Evolutionary conservation across 192 early-diverging fungal genomes (phyloP).

Genomic region (Umbelopsis sp.): DNA sequence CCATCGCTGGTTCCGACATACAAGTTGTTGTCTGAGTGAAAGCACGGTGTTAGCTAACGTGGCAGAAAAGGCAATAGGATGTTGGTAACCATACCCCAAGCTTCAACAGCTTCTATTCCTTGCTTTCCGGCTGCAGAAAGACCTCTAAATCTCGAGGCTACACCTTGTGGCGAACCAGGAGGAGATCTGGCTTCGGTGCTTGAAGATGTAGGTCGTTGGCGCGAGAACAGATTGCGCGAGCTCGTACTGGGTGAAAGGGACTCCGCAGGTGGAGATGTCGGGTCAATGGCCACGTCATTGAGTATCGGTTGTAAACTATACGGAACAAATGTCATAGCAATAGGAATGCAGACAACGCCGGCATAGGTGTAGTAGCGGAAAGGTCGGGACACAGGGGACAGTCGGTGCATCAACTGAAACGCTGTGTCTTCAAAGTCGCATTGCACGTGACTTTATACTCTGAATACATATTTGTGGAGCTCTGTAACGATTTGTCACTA

Average conservation of each 20-base stretch:
- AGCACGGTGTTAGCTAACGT: neutral
- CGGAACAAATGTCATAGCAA: slow-evolving; percentile 44
- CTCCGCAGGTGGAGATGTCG: slow-evolving; percentile 21
- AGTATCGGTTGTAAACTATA: slow-evolving; percentile 57
- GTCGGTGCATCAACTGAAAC: neutral
- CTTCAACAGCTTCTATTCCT: slow-evolving; percentile 51
- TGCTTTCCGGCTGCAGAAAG: slow-evolving; percentile 27
- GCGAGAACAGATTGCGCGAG: slow-evolving; percentile 29
- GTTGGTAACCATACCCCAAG: slow-evolving; percentile 45
- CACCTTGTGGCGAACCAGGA: slow-evolving; percentile 24
- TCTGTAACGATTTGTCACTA: no score
- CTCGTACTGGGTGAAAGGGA: slow-evolving; percentile 25
- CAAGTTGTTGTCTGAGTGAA: slow-evolving; percentile 62
- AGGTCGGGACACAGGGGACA: neutral
- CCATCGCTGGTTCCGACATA: slow-evolving; percentile 82
- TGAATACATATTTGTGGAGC: no score
- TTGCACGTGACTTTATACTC: no score
- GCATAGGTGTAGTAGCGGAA: neutral
- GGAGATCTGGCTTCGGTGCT: slow-evolving; percentile 8
- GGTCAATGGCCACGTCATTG: slow-evolving; percentile 43
- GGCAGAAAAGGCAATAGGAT: neutral
- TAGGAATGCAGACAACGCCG: neutral
- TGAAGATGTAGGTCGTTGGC: slow-evolving; percentile 29
- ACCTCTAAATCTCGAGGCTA: slow-evolving; percentile 20
- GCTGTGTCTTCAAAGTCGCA: no score